A percentile compares a stretch with the other conserved stretches of the same genome.
phyloP scores from a whole-genome alignment of 805 yeast genomes.

The Ogataea pilisensis region DNA sequence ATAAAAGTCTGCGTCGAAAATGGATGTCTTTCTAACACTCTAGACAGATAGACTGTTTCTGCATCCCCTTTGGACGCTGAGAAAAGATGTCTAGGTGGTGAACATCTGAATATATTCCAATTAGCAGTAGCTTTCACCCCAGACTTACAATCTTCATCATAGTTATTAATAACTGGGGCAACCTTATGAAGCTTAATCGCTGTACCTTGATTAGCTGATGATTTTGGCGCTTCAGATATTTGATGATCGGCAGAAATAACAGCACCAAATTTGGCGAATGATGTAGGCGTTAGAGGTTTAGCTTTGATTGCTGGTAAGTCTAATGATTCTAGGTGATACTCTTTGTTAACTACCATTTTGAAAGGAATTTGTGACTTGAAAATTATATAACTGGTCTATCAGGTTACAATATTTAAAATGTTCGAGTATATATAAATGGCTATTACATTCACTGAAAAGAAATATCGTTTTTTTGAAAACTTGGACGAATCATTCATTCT shows the following conservation, averaged over 20 bases:
- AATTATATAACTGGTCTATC: no score
- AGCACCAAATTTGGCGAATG: conserved; percentile 68
- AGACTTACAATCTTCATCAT: conserved; percentile 38
- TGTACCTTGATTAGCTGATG: conserved; percentile 88
- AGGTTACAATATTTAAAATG: no score
- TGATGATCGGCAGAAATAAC: conserved; percentile 78
- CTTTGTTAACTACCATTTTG: conserved; percentile 41
- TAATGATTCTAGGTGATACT: conserved; percentile 23
- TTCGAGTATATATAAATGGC: no score
- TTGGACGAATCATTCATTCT: no score
- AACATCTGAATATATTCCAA: conserved; percentile 81
- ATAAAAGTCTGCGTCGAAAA: conserved; percentile 81
- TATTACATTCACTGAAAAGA: no score
- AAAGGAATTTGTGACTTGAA: no score
- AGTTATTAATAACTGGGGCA: conserved; percentile 59
- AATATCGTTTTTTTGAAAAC: no score
- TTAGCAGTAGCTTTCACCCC: conserved; percentile 52
- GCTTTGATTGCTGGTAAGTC: conserved; percentile 37
- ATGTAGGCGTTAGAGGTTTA: conserved; percentile 57
- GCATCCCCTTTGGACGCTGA: conserved; percentile 5
- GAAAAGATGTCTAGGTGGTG: conserved; percentile 66
- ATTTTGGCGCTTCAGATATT: conserved; percentile 39
- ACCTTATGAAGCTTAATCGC: conserved; percentile 75
- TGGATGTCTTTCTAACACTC: conserved; percentile 88
- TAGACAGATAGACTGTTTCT: conserved; percentile 40